phyloP scores from a whole-genome alignment of 148 eudicot genomes.

The Persicaria maculosa region DNA sequence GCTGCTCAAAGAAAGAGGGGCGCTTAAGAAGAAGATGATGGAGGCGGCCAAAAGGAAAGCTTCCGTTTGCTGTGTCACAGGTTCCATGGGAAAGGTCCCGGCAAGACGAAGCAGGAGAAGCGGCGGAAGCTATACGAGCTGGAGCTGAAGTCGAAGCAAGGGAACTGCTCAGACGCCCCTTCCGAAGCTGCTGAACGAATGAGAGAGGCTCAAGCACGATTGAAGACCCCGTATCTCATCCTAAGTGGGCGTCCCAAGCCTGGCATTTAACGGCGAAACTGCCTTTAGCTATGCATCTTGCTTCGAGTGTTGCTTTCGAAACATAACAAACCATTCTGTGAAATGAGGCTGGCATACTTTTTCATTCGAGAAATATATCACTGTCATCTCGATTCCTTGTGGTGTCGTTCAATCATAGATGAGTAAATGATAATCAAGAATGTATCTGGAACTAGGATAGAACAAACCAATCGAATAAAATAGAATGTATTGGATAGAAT shows the following conservation, averaged over 20 bases:
- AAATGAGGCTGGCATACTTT: no score
- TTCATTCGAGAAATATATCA: no score
- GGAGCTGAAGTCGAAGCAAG: conserved; percentile 77
- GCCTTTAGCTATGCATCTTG: no score
- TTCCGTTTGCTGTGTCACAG: conserved; percentile 76
- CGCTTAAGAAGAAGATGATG: conserved; percentile 79
- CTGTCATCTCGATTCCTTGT: no score
- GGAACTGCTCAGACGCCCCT: conserved; percentile 80
- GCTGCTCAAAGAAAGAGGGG: conserved; percentile 72
- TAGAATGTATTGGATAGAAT: no score
- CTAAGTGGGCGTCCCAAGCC: conserved; percentile 87
- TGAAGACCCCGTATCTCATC: conserved; percentile 79
- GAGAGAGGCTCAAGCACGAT: conserved; percentile 80
- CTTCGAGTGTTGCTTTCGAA: no score
- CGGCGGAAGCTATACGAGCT: conserved; percentile 73
- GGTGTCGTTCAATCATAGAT: no score
- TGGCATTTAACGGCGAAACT: conserved; percentile 21
- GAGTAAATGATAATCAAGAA: no score
- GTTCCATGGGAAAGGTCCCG: conserved; percentile 95
- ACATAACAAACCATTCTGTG: no score
- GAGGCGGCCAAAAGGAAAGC: conserved; percentile 99
- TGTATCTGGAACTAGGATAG: no score
- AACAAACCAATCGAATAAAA: no score
- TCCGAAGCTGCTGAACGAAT: conserved; percentile 87
- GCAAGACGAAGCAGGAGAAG: conserved; percentile 88